These are phyloP conservation scores for Lathyrus aphaca DNA, from an alignment of 306 rosid genomes.

Conservation along the genomic window DNA sequence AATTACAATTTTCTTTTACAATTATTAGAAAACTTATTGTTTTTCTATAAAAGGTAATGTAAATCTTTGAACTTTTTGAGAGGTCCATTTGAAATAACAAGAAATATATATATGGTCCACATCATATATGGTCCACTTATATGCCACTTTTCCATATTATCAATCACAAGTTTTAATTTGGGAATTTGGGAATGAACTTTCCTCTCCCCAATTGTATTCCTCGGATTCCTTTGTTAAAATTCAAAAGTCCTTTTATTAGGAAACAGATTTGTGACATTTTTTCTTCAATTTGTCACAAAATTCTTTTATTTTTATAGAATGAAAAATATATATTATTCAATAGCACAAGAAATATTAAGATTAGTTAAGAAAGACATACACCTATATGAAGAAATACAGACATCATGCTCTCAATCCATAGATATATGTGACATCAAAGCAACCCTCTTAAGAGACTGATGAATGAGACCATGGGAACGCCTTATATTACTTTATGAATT, in stretches of 20 bases:
- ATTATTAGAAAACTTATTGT: no score
- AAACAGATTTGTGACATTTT: background rate
- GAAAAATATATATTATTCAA: background rate
- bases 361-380: background rate
- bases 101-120: background rate
- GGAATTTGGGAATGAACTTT: background rate
- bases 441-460: background rate
- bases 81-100: no score
- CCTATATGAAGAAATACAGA: background rate
- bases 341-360: background rate
- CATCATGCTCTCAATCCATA: background rate
- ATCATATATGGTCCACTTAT: constrained; percentile 28
- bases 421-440: background rate
- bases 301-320: background rate
- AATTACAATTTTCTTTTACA: no score
- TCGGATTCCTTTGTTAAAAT: background rate
- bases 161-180: background rate
- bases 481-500: background rate
- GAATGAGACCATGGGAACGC: background rate
- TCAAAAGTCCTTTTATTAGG: background rate
- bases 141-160: constrained; percentile 1
- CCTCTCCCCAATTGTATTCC: background rate
- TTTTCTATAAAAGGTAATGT: no score
- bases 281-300: background rate
- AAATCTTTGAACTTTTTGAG: no score